Base-by-base conservation (phyloP, 371 early-diverging fungal species). In the Mortierella sp. region DNA sequence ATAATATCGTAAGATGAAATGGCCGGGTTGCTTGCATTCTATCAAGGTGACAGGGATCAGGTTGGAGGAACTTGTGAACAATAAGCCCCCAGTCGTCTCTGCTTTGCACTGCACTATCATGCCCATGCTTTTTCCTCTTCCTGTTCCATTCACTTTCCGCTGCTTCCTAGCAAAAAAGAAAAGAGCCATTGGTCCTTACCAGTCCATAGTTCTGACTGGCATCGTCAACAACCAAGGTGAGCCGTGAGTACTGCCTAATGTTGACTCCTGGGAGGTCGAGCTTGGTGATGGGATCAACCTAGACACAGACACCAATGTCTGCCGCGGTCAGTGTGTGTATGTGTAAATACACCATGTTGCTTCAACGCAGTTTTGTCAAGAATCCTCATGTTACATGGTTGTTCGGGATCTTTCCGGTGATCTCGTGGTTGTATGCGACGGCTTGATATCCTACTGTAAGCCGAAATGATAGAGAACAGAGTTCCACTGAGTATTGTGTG, bases 1-100 rank as follows among this genome's bases (percentile, higher is more conserved):
- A 97, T 67, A 22, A 98, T 74, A 79, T 97, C 96, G 68, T 91
- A 92, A 16, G 83, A 60, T 21, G 79, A 66, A 40, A 88, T 73
- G 7, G 71, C 68, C 3, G 86, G 78, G 46, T 87, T 86, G 62
- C 72, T 76, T 13, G 80, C 67, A 55, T 85, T 80, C 89, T 88
- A 54, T 52, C 12, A 7, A 37, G 24, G 22, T 16, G 10, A 22
- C n/a, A 44, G 44, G 44, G n/a, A n/a, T n/a, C n/a, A n/a, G n/a
- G n/a, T n/a, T n/a, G n/a, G n/a, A n/a, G n/a, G 10, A 34, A 34
- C 34, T 7, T 4, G 34, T 34, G 7, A 34, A 10, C 34, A 34
- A 34, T 10, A 34, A 34, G 34, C 34, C 34, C 10, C n/a, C n/a
- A n/a, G n/a, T n/a, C n/a, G n/a, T n/a, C n/a, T n/a, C n/a, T n/a